Evolutionary conservation across 2,329 filamentous ascomycete genomes (phyloP).

Genomic region (Elsinoe australis): DNA sequence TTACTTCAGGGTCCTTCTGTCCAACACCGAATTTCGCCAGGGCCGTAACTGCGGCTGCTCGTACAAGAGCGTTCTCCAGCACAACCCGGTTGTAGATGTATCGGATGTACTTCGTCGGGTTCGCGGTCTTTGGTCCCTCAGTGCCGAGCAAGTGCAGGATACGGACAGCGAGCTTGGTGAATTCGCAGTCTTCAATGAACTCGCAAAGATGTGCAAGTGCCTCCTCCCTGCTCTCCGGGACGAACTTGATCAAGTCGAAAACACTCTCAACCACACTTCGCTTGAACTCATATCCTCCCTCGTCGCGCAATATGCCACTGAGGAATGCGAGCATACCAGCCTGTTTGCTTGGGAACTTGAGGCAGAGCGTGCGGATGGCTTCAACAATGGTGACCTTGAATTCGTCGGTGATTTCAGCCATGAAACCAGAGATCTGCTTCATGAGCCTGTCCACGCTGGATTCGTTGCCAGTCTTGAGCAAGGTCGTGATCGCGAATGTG

Average conservation of each 20-base stretch:
- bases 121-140: conserved; percentile 88
- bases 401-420: conserved; percentile 98
- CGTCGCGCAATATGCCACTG: conserved; percentile 90
- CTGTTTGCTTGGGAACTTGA: conserved; percentile 98
- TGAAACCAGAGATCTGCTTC: conserved; percentile 97
- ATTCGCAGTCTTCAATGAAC: conserved; percentile 99
- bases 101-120: conserved; percentile 96
- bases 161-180: conserved; percentile 92
- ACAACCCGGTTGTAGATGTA: conserved; percentile 99
- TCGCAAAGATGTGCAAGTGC: conserved; percentile 93
- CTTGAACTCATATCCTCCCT: conserved; percentile 98
- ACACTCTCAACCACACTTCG: conserved; percentile 96
- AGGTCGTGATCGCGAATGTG: conserved; percentile 94
- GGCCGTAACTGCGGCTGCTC: conserved; percentile 90
- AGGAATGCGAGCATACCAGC: conserved; percentile 96
- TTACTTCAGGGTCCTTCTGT: conserved; percentile 92
- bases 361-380: conserved; percentile 87
- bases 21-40: conserved; percentile 95
- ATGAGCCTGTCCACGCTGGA: conserved; percentile 92
- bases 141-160: conserved; percentile 89
- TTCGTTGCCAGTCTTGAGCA: conserved; percentile 97
- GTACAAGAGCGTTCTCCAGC: conserved; percentile 89
- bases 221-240: conserved; percentile 74
- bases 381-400: conserved; percentile 99
- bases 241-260: conserved; percentile 98